phyloP scores from a whole-genome alignment of 2,329 filamentous ascomycete genomes.

The Drechslera avenae region DNA sequence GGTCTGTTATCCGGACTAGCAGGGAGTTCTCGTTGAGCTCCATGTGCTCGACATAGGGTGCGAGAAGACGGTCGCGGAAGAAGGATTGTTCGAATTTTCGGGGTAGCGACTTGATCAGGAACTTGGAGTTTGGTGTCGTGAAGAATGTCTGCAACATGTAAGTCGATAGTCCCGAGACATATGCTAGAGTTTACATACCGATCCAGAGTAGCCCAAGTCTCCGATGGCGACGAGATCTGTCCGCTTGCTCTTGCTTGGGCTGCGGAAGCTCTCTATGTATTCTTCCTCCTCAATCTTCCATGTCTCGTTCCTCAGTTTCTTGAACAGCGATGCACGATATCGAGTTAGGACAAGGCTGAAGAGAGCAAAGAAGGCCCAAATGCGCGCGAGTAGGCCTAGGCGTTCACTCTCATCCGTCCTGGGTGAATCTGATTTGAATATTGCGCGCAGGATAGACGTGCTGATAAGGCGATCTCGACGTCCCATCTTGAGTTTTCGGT shows the following conservation, averaged over 20 bases:
- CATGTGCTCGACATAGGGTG: slow-evolving; percentile 70
- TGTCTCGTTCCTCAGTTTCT: slow-evolving; percentile 55
- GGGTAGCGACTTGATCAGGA: slow-evolving; percentile 73
- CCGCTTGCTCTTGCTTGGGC: slow-evolving; percentile 46
- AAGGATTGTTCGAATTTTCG: slow-evolving; percentile 72
- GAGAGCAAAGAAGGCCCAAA: slow-evolving; percentile 61
- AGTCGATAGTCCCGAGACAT: slow-evolving; percentile 3
- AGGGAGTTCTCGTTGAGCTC: slow-evolving; percentile 63
- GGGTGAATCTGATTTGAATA: slow-evolving; percentile 34
- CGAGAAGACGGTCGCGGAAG: slow-evolving; percentile 69
- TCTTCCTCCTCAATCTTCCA: slow-evolving; percentile 62
- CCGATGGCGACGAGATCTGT: slow-evolving; percentile 62
- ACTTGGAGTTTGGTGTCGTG: slow-evolving; percentile 67
- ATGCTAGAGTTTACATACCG: slow-evolving; percentile 50
- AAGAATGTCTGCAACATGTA: slow-evolving; percentile 65
- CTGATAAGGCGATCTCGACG: slow-evolving; percentile 45
- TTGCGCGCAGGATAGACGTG: slow-evolving; percentile 45
- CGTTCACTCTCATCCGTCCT: slow-evolving; percentile 26
- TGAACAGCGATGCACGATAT: slow-evolving; percentile 57
- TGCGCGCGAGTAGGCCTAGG: slow-evolving; percentile 48
- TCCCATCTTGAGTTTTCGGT: slow-evolving; percentile 36
- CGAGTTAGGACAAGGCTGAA: slow-evolving; percentile 57
- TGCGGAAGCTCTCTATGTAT: slow-evolving; percentile 60
- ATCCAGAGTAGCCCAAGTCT: slow-evolving; percentile 75
- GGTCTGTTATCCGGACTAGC: slow-evolving; percentile 73